A percentile compares a stretch with the other conserved stretches of the same genome.
phyloP scores from a whole-genome alignment of 768 basidiomycete species.

The Boletus pseudopeckii region DNA sequence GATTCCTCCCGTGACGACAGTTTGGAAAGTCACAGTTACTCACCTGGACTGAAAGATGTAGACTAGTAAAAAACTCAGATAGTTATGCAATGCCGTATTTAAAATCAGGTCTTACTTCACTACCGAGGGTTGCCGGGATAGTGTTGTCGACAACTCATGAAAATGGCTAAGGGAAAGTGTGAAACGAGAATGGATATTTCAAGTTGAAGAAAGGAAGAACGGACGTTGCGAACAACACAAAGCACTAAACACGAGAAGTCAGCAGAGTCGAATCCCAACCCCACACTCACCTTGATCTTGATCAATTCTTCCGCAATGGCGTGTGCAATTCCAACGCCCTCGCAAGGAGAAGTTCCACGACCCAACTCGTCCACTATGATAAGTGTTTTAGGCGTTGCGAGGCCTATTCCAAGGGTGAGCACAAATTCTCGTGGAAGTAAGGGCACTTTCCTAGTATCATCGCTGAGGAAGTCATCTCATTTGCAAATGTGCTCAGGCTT shows the following conservation, averaged over 20 bases:
- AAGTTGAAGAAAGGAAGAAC: slow-evolving; percentile 12
- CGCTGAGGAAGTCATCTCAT: slow-evolving; percentile 88
- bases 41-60: slow-evolving; percentile 82
- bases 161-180: slow-evolving; percentile 56
- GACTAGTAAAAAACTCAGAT: slow-evolving; percentile 38
- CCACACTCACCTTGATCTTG: slow-evolving; percentile 53
- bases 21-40: slow-evolving; percentile 1
- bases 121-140: slow-evolving; percentile 74
- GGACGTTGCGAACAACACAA: slow-evolving; percentile 90
- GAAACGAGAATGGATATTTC: neutral
- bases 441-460: slow-evolving; percentile 73
- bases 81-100: neutral
- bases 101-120: slow-evolving; percentile 55
- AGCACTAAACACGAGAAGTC: slow-evolving; percentile 46
- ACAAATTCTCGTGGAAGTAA: neutral
- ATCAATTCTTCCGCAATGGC: slow-evolving; percentile 81
- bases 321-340: slow-evolving; percentile 79
- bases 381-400: slow-evolving; percentile 68
- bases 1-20: neutral
- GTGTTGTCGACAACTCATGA: slow-evolving; percentile 69
- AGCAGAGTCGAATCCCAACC: neutral
- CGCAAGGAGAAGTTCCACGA: slow-evolving; percentile 82
- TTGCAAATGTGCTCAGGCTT: slow-evolving; percentile 90
- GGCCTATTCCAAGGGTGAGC: slow-evolving; percentile 39
- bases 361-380: slow-evolving; percentile 92